Evolutionary conservation across 768 basidiomycete genomes (phyloP).

Genomic region (Thelephora aurantiotincta): DNA sequence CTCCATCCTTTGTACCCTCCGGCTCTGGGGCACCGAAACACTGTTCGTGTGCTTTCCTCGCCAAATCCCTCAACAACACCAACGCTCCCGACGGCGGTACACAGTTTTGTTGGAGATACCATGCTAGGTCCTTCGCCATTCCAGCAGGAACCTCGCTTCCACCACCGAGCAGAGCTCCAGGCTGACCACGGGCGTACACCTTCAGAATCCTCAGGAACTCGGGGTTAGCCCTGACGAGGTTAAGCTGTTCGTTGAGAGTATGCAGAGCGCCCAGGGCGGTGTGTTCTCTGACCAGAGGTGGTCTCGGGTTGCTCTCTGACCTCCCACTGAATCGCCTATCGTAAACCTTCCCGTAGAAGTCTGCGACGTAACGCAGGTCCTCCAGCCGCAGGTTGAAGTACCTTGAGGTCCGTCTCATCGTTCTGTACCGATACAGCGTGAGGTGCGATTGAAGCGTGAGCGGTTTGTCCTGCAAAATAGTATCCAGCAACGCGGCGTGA

Average conservation of each 20-base stretch:
- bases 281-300: constrained; percentile 58
- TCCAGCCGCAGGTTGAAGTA: constrained; percentile 59
- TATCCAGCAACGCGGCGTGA: constrained; percentile 68
- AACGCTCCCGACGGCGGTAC: constrained; percentile 63
- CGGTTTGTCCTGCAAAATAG: constrained; percentile 84
- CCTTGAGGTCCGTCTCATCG: constrained; percentile 37
- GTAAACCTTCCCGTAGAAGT: constrained; percentile 67
- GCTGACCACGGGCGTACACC: constrained; percentile 43
- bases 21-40: constrained; percentile 36
- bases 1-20: constrained; percentile 28
- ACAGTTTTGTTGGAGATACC: constrained; percentile 58
- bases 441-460: constrained; percentile 65
- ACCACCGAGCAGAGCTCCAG: constrained; percentile 13
- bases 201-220: constrained; percentile 30
- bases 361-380: constrained; percentile 58
- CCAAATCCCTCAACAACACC: constrained; percentile 43
- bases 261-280: constrained; percentile 54
- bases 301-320: constrained; percentile 47
- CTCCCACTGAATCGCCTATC: constrained; percentile 63
- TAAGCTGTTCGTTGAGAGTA: constrained; percentile 44
- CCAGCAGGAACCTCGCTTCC: constrained; percentile 3
- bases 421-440: constrained; percentile 54
- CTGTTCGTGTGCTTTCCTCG: constrained; percentile 44
- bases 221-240: constrained; percentile 25
- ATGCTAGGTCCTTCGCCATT: constrained; percentile 32